Evolutionary conservation across 139 green algal species (phyloP), one percentile per base, ranked within the genome.

Genomic region (Pseudopediastrum boryanum): DNA sequence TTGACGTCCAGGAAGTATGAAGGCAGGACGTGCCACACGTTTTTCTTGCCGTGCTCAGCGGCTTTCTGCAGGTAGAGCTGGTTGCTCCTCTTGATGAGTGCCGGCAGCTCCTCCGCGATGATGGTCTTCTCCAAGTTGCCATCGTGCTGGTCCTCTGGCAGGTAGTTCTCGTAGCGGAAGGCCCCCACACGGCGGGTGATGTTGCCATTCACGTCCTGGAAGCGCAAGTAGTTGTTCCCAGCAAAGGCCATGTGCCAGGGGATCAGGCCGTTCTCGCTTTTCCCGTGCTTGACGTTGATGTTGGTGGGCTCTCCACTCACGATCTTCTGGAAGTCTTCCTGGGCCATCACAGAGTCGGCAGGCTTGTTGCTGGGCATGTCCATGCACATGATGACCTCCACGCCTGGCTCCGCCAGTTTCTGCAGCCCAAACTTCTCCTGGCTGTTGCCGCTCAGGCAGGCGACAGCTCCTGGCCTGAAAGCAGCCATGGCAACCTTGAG

Each of bases 141-240:
- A n/a, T 78, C 71, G 52, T 52, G 51, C 52, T 67, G 25, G 71
- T 36, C 71, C 7, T 27, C 52, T n/a, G 51, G 44, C 25, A 42
- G 16, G 51, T 63, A 58, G 35, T 12, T 43, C n/a, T 52, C n/a
- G 13, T 69, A 68, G n/a, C 51, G 38, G 35, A 54, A 10, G n/a
- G 38, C 8, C 35, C 39, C 50, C 71, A 67, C 38, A 9, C 50
- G 50, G 51, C 52, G 67, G 38, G 25, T 61, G 3, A 52, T 27
- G 7, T 54, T 69, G 35, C 35, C 71, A 10, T 42, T 69, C 54
- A n/a, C 50, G 68, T 62, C 44, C 68, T 58, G 19, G 72, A 71
- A 79, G 58, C 71, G 58, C 12, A 61, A 39, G 31, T 71, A 52
- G 33, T 64, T 41, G 72, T 79, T 79, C 27, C 29, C 39, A 25